Evolutionary conservation across 306 rosid species (phyloP).

Genomic region (Acacia confusa): DNA sequence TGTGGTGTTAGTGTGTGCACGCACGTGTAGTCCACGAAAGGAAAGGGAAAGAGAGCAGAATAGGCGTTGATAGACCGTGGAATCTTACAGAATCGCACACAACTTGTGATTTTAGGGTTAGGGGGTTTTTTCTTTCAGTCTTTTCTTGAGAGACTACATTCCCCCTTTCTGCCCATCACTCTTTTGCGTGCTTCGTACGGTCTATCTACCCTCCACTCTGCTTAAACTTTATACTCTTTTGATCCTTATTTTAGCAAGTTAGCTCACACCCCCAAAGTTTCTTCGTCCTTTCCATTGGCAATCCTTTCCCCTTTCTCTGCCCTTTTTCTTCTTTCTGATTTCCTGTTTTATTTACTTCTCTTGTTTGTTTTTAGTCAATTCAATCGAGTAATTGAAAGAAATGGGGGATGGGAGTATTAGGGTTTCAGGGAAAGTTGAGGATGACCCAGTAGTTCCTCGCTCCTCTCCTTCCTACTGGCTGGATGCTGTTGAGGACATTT

Average conservation of each 20-base stretch:
- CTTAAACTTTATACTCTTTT: conserved; percentile 23
- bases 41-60: conserved; percentile 32
- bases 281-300: neutral
- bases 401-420: conserved; percentile 54
- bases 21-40: conserved; percentile 22
- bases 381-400: neutral
- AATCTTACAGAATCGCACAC: conserved; percentile 50
- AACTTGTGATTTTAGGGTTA: conserved; percentile 36
- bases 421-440: conserved; percentile 40
- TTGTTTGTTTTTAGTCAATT: neutral
- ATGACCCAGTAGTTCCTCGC: conserved; percentile 11
- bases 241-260: neutral
- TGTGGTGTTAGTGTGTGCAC: conserved; percentile 1
- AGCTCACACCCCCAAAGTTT: conserved; percentile 4
- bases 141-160: conserved; percentile 4
- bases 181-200: conserved; percentile 45
- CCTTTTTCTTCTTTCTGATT: neutral
- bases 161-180: conserved; percentile 15
- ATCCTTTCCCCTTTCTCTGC: neutral
- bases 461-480: conserved; percentile 81
- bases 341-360: neutral
- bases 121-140: neutral
- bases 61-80: conserved; percentile 59
- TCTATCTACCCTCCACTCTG: conserved; percentile 42
- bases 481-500: conserved; percentile 85